Evolutionary conservation across 202 grass and related monocot species (phyloP), one percentile per base, ranked within the genome.

Genomic region (Musa balbisiana): DNA sequence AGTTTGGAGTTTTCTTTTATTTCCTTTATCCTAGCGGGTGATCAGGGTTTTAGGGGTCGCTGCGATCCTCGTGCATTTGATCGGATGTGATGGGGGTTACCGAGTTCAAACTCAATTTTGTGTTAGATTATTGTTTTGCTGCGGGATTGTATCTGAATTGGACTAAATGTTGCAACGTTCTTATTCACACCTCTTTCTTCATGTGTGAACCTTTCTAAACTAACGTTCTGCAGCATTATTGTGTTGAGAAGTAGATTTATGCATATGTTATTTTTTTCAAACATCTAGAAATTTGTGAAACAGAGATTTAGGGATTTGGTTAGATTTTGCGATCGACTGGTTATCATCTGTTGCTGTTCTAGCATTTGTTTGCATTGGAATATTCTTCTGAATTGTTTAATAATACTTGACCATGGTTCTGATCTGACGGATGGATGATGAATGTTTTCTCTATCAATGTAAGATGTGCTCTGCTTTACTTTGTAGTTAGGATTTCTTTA

Each of bases 21-120:
- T 76, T 58, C 69, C 76, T 67, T 74, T 11, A n/a, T 68, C 71
- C 73, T 76, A 87, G 85, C 84, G 88, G 15, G n/a, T 10, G 52
- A 17, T 55, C 23, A 17, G 20, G 51, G 52, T 29, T 19, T 26
- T 19, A 11, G 53, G 72, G 21, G 2, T 11, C 51, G 51, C 4
- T 51, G 17, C 10, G 67, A 20, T 51, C 51, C 51, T 16, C 3
- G 12, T 51, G 67, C 67, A 51, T 70, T 70, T 12, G 67, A 17
- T 19, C 15, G 23, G 21, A 21, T 17, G 11, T 29, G 52, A 9
- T 26, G 53, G 52, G 10, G 14, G 52, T 27, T 10, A 13, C 10
- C 12, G 11, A 8, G 13, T 9, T 73, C 15, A 1, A 14, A 26
- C 53, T 73, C 19, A 74, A 56, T 73, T 23, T n/a, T 19, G 70